These are phyloP conservation scores for Cylindrotheca fusiformis DNA, from an alignment of 108 stramenopile genomes.

Conservation along the genomic window DNA sequence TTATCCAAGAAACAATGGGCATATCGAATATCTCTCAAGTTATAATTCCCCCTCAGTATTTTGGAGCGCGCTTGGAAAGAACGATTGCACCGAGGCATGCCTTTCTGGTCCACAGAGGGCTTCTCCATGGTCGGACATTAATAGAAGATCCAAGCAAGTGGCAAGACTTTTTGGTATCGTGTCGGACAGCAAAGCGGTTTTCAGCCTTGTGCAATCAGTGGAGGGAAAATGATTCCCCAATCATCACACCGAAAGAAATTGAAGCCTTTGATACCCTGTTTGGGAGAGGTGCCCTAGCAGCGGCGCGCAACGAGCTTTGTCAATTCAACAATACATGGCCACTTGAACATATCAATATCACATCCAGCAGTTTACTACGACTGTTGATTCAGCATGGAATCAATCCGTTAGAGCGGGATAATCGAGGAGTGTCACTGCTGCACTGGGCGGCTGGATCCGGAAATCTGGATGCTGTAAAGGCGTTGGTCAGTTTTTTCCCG, in stretches of 20 bases:
- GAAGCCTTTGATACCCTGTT: conserved; percentile 74
- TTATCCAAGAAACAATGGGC: conserved; percentile 59
- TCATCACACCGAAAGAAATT: conserved; percentile 60
- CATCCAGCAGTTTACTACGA: conserved; percentile 51
- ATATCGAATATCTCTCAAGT: conserved; percentile 10
- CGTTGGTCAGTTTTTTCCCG: conserved; percentile 39
- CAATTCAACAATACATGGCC: conserved; percentile 38
- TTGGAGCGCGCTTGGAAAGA: conserved; percentile 69
- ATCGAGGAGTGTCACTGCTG: conserved; percentile 59
- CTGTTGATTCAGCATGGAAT: conserved; percentile 70
- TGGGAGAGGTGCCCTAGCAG: conserved; percentile 67
- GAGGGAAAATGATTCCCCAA: conserved; percentile 20
- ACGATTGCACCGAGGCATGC: conserved; percentile 81
- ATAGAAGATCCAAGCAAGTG: conserved; percentile 22
- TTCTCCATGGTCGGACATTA: conserved; percentile 35
- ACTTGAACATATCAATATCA: conserved; percentile 51
- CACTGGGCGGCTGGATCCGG: conserved; percentile 85
- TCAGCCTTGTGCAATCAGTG: conserved; percentile 73
- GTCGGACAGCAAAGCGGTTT: conserved; percentile 67
- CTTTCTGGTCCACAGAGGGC: conserved; percentile 55
- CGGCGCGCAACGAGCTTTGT: conserved; percentile 60
- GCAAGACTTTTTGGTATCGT: conserved; percentile 60
- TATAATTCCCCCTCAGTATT: conserved; percentile 63
- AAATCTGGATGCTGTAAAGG: conserved; percentile 48
- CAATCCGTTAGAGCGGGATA: conserved; percentile 73